Evolutionary conservation across 371 early-diverging fungal species (phyloP).

Genomic region (Circinella umbellata): DNA sequence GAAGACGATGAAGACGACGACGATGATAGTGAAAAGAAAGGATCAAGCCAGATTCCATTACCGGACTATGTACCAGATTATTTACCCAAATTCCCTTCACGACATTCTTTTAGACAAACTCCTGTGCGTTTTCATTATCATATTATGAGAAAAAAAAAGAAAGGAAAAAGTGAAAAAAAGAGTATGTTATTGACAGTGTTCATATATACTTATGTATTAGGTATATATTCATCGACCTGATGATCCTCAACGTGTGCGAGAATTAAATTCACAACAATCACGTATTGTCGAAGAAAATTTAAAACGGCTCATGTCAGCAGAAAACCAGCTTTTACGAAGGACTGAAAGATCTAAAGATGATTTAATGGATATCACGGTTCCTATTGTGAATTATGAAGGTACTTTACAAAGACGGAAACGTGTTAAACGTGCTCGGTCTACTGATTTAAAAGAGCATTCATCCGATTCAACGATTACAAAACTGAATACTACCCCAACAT

Average conservation of each 20-base stretch:
- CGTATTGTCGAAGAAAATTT: slow-evolving; percentile 66
- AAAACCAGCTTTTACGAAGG: slow-evolving; percentile 52
- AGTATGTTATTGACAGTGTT: background rate
- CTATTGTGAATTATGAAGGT: slow-evolving; percentile 61
- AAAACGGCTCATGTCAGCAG: slow-evolving; percentile 62
- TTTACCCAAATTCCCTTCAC: slow-evolving; percentile 62
- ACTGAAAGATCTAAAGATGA: slow-evolving; percentile 10
- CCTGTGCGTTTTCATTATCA: slow-evolving; percentile 44
- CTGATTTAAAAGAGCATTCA: background rate
- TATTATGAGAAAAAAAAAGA: background rate
- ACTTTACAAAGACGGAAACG: slow-evolving; percentile 50
- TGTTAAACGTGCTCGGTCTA: slow-evolving; percentile 23
- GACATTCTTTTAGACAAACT: slow-evolving; percentile 65
- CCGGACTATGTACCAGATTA: slow-evolving; percentile 57
- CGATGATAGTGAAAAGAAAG: slow-evolving; percentile 22
- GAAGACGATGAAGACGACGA: slow-evolving; percentile 46
- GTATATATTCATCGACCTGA: slow-evolving; percentile 63
- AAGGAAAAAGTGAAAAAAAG: background rate
- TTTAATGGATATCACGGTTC: slow-evolving; percentile 30
- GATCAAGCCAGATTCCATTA: slow-evolving; percentile 24
- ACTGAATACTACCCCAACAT: background rate
- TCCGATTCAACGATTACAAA: background rate
- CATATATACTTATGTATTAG: slow-evolving; percentile 25
- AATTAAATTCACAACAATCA: slow-evolving; percentile 66
- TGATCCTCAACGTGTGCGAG: slow-evolving; percentile 64